A percentile compares a stretch with the other conserved stretches of the same genome.
Conservation (phyloP, 495 filamentous ascomycete species). For the Oidiodendron maius region DNA sequence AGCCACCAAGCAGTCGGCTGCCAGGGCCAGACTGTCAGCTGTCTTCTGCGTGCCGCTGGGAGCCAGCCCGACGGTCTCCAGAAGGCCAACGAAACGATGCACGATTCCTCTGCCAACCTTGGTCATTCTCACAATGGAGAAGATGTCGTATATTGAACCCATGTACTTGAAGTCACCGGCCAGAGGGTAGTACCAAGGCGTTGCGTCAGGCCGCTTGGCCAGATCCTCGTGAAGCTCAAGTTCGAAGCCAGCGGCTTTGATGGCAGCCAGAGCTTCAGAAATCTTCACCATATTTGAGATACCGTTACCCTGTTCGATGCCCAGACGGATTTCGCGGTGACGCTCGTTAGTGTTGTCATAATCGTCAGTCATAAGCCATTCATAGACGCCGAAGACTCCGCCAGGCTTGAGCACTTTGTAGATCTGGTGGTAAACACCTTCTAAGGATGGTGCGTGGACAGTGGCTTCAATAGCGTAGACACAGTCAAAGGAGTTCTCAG, state of each 20-base stretch:
- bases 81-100: slow-evolving; percentile 72
- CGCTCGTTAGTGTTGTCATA: slow-evolving; percentile 87
- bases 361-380: slow-evolving; percentile 97
- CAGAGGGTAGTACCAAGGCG: slow-evolving; percentile 96
- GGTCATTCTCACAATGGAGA: slow-evolving; percentile 88
- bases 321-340: slow-evolving; percentile 87
- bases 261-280: slow-evolving; percentile 74
- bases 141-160: slow-evolving; percentile 69
- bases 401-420: slow-evolving; percentile 95
- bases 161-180: slow-evolving; percentile 76
- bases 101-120: slow-evolving; percentile 68
- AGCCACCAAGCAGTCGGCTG: slow-evolving; percentile 82
- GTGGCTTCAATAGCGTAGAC: slow-evolving; percentile 99
- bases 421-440: slow-evolving; percentile 91
- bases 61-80: slow-evolving; percentile 71
- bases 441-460: slow-evolving; percentile 90
- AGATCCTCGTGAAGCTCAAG: slow-evolving; percentile 85
- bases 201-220: slow-evolving; percentile 67
- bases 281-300: slow-evolving; percentile 98
- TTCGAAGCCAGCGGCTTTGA: slow-evolving; percentile 86
- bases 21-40: slow-evolving; percentile 77
- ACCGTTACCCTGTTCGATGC: slow-evolving; percentile 93
- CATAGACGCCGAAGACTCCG: slow-evolving; percentile 94
- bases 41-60: slow-evolving; percentile 92
- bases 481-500: slow-evolving; percentile 84